Base-by-base conservation (phyloP, 2,329 filamentous ascomycete species). In the Graphilbum sp. region DNA sequence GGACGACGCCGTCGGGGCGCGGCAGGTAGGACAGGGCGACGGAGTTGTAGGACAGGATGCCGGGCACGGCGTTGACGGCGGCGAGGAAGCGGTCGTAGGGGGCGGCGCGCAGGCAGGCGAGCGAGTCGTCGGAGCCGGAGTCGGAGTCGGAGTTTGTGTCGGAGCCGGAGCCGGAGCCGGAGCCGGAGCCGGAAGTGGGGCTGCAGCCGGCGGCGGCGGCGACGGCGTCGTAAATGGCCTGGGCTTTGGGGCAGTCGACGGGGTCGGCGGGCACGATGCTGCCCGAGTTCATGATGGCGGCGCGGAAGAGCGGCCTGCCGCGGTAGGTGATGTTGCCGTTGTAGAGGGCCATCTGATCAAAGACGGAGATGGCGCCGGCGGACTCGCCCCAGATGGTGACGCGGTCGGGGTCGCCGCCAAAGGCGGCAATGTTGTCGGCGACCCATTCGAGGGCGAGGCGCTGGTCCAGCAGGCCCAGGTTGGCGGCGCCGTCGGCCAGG, bases 341-440 rank as follows among this genome's bases (percentile, higher is more conserved):
- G 46, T 82, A 85, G 11, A 87, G 60, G 1, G 72, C 60, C 70
- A 85, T 84, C 47, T 88, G 83, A 49, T 86, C 72, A 35, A 79
- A 69, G 1, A 83, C 79, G 0, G 79, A 85, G 44, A 86, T 84
- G 13, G 73, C 61, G 1, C 78, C 77, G 0, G 79, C 76, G 2
- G 69, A 75, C 51, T 87, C 75, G 20, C 82, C 82, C 76, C 77
- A 85, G 42, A 88, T 77, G 0, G 80, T 87, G 6, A 87, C 79
- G 52, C 79, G 80, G n/a, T 64, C 61, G 0, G 80, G 76, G 51
- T 88, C 81, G 13, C 84, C 84, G 10, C 84, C 84, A 50, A 90
- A 92, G 0, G 72, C 64, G 1, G 61, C 73, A 40, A 88, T 84
- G 46, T 87, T 84, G 47, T 84, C 79, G 8, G 78, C 73, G 1